Percentiles rank a stretch among this genome's conserved stretches.
Evolutionary conservation across 2,329 filamentous ascomycete genomes (phyloP).

Genomic region (Talaromyces sp.): DNA sequence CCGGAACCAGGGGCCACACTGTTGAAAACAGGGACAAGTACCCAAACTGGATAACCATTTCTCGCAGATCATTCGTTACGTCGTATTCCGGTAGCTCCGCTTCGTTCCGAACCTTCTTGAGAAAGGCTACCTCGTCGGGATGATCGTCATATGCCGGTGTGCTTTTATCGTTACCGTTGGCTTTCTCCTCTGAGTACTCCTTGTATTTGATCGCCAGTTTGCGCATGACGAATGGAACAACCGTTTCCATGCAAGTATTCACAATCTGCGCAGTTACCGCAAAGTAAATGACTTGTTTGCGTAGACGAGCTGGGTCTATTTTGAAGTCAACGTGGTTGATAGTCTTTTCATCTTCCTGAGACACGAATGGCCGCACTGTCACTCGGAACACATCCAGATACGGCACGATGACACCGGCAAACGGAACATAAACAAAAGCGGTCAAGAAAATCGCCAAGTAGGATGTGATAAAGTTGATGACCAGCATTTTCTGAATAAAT

Average conservation of each 20-base stretch:
- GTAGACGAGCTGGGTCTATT: conserved; percentile 78
- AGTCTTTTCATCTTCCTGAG: conserved; percentile 66
- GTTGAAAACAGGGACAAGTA: conserved; percentile 91
- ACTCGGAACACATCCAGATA: conserved; percentile 82
- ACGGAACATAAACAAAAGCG: conserved; percentile 92
- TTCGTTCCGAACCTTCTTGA: conserved; percentile 78
- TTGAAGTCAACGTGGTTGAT: conserved; percentile 57
- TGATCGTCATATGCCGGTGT: conserved; percentile 53
- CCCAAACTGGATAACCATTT: conserved; percentile 89
- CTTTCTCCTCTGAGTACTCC: conserved; percentile 26
- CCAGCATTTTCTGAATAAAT: conserved; percentile 87
- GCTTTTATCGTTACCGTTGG: conserved; percentile 17
- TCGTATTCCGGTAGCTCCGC: conserved; percentile 83
- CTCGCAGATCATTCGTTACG: conserved; percentile 82
- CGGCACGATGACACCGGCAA: conserved; percentile 78
- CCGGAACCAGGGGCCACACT: conserved; percentile 84
- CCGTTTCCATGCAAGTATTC: conserved; percentile 77
- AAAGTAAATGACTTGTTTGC: conserved; percentile 93
- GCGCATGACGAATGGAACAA: conserved; percentile 82
- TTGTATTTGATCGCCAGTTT: conserved; percentile 70
- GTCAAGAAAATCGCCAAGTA: conserved; percentile 88
- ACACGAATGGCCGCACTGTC: conserved; percentile 70
- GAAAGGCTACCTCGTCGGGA: conserved; percentile 75
- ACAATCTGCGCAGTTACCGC: conserved; percentile 94
- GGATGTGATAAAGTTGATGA: conserved; percentile 97